A percentile compares a stretch with the other conserved stretches of the same genome.
Conservation (phyloP, 2,329 filamentous ascomycete species). For the Trichoderma gracile region DNA sequence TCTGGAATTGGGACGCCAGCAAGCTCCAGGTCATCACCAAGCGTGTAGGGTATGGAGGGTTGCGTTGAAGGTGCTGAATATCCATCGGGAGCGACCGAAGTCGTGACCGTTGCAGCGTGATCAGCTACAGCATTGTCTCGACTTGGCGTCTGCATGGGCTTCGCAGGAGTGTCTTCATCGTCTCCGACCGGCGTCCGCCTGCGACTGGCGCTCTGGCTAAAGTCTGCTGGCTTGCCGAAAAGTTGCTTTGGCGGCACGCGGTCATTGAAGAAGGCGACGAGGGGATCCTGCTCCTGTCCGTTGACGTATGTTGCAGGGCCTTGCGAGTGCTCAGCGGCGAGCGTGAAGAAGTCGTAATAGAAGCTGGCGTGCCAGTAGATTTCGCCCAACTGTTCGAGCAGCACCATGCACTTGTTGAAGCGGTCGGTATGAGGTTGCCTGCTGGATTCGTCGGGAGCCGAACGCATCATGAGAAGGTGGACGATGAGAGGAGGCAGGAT, state of each 20-base stretch:
- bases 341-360: conserved; percentile 30
- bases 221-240: not conserved
- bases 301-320: not conserved
- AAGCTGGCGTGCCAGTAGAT: conserved; percentile 32
- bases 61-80: not conserved
- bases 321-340: conserved; percentile 17
- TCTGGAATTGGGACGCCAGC: conserved; percentile 2
- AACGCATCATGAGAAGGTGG: conserved; percentile 27
- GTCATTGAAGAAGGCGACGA: conserved; percentile 24
- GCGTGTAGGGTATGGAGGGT: not conserved
- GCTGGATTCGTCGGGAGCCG: not conserved
- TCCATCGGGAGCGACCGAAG: not conserved
- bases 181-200: not conserved
- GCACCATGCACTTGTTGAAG: conserved; percentile 28
- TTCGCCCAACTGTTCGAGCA: conserved; percentile 27
- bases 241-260: conserved; percentile 7
- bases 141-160: not conserved
- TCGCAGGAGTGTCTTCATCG: not conserved
- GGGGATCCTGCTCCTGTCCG: conserved; percentile 10
- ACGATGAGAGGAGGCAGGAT: conserved; percentile 29
- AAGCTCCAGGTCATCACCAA: not conserved
- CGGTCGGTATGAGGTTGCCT: conserved; percentile 6
- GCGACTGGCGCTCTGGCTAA: not conserved
- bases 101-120: not conserved
- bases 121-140: not conserved